Percentiles rank a stretch among this genome's conserved stretches.
These are phyloP conservation scores for Nyssa sinensis DNA, from an alignment of 148 eudicot genomes.

Conservation along the genomic window DNA sequence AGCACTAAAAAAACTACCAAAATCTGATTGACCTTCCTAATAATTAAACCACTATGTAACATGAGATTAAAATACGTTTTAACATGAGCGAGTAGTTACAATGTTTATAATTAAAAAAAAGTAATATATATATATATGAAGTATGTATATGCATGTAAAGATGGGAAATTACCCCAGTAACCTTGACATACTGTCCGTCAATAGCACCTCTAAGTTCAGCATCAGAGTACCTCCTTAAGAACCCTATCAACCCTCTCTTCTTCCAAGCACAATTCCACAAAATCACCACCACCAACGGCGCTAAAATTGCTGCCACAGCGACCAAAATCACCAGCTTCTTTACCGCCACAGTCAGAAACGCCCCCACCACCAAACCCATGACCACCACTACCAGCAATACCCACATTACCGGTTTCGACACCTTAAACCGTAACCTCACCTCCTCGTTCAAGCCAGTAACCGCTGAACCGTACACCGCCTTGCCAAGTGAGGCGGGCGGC, in stretches of 20 bases:
- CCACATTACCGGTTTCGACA: slow-evolving; percentile 79
- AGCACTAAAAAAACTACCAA: not conserved
- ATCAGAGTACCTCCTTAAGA: slow-evolving; percentile 54
- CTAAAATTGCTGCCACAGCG: slow-evolving; percentile 61
- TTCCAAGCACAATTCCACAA: slow-evolving; percentile 68
- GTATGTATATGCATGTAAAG: not conserved
- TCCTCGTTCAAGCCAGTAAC: slow-evolving; percentile 67
- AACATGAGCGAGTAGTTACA: not conserved
- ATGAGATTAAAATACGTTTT: not conserved
- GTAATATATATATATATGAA: too few species aligned
- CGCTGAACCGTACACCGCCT: slow-evolving; percentile 62
- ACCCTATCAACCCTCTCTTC: slow-evolving; percentile 51
- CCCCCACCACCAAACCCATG: slow-evolving; percentile 80
- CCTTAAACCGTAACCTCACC: slow-evolving; percentile 56
- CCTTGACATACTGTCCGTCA: slow-evolving; percentile 94
- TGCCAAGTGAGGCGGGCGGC: slow-evolving; percentile 20
- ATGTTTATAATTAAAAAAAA: too few species aligned
- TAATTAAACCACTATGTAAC: not conserved
- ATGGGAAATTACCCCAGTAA: slow-evolving; percentile 76
- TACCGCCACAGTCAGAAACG: slow-evolving; percentile 64
- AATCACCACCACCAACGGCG: slow-evolving; percentile 33
- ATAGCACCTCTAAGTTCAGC: slow-evolving; percentile 85
- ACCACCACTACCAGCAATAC: slow-evolving; percentile 54
- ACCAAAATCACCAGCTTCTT: slow-evolving; percentile 61
- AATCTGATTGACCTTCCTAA: not conserved